Base-by-base conservation (phyloP, 2,329 filamentous ascomycete genomes). In the Fusarium sp. region DNA sequence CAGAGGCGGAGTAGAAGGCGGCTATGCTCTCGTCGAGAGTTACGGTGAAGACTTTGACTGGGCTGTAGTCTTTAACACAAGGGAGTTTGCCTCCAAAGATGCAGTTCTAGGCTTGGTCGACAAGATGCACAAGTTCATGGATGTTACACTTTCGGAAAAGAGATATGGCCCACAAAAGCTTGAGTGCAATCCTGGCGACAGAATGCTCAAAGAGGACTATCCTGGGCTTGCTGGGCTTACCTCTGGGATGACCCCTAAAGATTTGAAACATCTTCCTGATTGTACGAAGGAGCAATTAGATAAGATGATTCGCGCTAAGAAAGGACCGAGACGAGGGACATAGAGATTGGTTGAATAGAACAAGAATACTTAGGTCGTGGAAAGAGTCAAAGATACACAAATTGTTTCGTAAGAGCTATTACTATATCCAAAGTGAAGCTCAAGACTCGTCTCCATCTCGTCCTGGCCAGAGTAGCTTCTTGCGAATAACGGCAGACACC, bases 391-490 rank as follows among this genome's bases (percentile, higher is more conserved):
- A n/a, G 13, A 31, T 26, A 19, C 8, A 26, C n/a, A 41, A 2
- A 6, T 8, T 26, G 18, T 12, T 26, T n/a, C 10, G 18, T 10
- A 7, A 14, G 18, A 39, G 18, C 7, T 51, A 16, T 19, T 39
- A 14, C 8, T 14, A 7, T 41, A 26, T 19, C n/a, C 18, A 9
- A 26, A 25, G 7, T 16, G 18, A 13, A 26, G n/a, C n/a, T 6
- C 19, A 55, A 19, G 44, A 52, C 28, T 56, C 42, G 46, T 76
- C 74, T 19, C 74, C 74, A 39, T 76, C 74, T 7, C 73, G 62
- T 11, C 71, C 74, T 11, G 74, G 72, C 74, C 74, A 76, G 6
- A 76, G 61, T 39, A 76, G 63, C 53, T 74, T 74, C 45, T 56
- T 70, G 16, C 54, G 66, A 19, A 67, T 23, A 11, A 76, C 54